A percentile compares a stretch with the other conserved stretches of the same genome.
Conservation (phyloP, 352 stramenopile species). For the Pythium grandisporangium region DNA sequence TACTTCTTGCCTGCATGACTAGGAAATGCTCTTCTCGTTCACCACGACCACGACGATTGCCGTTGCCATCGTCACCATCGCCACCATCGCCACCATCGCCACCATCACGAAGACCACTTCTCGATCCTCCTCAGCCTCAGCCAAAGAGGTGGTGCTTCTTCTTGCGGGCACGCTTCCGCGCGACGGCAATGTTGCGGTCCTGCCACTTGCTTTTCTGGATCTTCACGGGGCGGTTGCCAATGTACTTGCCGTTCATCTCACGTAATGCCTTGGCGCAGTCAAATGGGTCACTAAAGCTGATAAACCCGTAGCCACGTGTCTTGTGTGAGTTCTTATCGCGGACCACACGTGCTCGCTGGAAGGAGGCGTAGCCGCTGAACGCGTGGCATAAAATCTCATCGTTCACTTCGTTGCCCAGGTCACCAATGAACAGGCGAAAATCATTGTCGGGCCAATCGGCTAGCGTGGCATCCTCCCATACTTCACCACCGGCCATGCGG, state of each 20-base stretch:
- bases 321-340: constrained; percentile 83
- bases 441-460: constrained; percentile 95
- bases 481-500: constrained; percentile 70
- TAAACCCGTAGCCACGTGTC: constrained; percentile 94
- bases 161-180: constrained; percentile 85
- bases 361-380: constrained; percentile 65
- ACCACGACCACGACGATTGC: no score
- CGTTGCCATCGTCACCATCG: no score
- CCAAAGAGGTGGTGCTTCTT: constrained; percentile 80
- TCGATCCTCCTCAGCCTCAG: neutral
- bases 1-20: no score
- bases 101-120: no score
- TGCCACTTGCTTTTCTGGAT: constrained; percentile 94
- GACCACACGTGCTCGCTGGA: constrained; percentile 74
- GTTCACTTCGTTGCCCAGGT: constrained; percentile 90
- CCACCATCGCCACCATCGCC: no score
- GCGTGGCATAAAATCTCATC: constrained; percentile 80
- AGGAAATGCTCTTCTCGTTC: no score
- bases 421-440: constrained; percentile 94
- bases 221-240: constrained; percentile 91
- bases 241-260: constrained; percentile 96
- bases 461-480: constrained; percentile 90
- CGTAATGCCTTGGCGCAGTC: constrained; percentile 92
- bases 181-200: constrained; percentile 89
- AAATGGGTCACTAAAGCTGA: constrained; percentile 90